Conservation (phyloP, 2,329 filamentous ascomycete species). For the Graphium sp. region DNA sequence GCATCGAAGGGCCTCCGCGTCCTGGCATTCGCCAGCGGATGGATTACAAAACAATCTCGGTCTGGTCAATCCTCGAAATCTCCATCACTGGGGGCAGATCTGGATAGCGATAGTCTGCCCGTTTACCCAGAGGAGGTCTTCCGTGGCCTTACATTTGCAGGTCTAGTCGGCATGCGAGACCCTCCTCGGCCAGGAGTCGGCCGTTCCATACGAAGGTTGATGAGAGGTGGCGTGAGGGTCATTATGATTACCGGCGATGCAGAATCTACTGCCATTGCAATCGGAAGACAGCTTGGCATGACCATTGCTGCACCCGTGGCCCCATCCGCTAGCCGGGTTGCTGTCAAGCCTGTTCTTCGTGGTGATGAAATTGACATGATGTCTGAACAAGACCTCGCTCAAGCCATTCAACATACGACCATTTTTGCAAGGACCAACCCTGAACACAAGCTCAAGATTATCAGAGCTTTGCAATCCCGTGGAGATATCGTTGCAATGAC, state of each 20-base stretch:
- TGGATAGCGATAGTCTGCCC: no score
- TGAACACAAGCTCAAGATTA: constrained; percentile 96
- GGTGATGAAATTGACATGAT: constrained; percentile 91
- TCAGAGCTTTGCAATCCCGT: constrained; percentile 74
- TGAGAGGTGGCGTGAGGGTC: constrained; percentile 88
- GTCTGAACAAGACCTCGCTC: constrained; percentile 68
- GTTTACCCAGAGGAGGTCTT: constrained; percentile 55
- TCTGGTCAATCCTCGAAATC: constrained; percentile 18
- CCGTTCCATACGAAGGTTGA: constrained; percentile 71
- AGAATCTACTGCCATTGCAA: constrained; percentile 84
- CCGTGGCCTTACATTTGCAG: constrained; percentile 72
- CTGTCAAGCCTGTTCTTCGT: constrained; percentile 56
- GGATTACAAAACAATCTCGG: constrained; percentile 31
- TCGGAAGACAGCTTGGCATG: constrained; percentile 93
- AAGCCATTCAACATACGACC: constrained; percentile 73
- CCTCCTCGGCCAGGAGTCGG: constrained; percentile 83
- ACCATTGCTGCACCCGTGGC: constrained; percentile 42
- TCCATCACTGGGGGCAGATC: no score
- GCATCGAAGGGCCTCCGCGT: constrained; percentile 80
- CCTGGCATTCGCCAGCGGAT: constrained; percentile 80
- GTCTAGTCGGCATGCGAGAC: constrained; percentile 93
- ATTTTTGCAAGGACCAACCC: constrained; percentile 95
- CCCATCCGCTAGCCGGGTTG: constrained; percentile 28
- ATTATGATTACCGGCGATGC: constrained; percentile 99
- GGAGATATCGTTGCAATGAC: constrained; percentile 99